Evolutionary conservation across 2,329 filamentous ascomycete species (phyloP).

Genomic region (Aspergillus quadricinctus): DNA sequence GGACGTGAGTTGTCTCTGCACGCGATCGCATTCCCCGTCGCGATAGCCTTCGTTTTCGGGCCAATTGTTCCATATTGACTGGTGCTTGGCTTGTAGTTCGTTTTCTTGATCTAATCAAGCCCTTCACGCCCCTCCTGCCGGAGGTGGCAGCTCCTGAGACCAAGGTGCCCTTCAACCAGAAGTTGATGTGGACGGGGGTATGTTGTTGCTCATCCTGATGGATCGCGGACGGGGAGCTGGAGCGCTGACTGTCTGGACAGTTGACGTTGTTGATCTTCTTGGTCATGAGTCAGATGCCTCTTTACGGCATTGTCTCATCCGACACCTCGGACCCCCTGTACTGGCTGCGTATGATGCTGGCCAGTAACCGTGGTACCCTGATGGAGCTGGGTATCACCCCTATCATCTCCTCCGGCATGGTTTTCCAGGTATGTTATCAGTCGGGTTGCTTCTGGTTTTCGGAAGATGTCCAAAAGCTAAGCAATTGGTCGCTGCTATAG

Average conservation of each 20-base stretch:
- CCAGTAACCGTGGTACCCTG: constrained; percentile 92
- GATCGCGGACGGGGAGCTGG: constrained; percentile 7
- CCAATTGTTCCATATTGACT: constrained; percentile 27
- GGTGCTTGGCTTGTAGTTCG: constrained; percentile 60
- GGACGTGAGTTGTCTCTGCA: constrained; percentile 49
- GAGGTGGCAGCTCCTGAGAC: constrained; percentile 98
- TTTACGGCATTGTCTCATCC: constrained; percentile 98
- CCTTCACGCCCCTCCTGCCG: constrained; percentile 98
- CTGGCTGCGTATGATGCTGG: constrained; percentile 99
- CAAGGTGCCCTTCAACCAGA: constrained; percentile 98
- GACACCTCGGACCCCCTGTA: constrained; percentile 97
- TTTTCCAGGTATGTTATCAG: constrained; percentile 68
- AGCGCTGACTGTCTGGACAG: constrained; percentile 28
- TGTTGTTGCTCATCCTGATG: constrained; percentile 22
- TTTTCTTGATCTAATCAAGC: constrained; percentile 99
- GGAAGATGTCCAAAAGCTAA: constrained; percentile 51
- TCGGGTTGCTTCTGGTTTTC: constrained; percentile 71
- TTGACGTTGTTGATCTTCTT: constrained; percentile 96
- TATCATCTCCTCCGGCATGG: constrained; percentile 99
- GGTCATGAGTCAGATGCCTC: constrained; percentile 99
- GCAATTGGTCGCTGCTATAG: constrained; percentile 29
- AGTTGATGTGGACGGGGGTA: constrained; percentile 87
- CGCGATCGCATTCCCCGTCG: constrained; percentile 23
- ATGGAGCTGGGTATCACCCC: constrained; percentile 98
- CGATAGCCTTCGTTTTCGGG: constrained; percentile 13